Percentiles rank a stretch among this genome's conserved stretches.
phyloP scores from a whole-genome alignment of 208 protist species.

The Leishmania arabica region DNA sequence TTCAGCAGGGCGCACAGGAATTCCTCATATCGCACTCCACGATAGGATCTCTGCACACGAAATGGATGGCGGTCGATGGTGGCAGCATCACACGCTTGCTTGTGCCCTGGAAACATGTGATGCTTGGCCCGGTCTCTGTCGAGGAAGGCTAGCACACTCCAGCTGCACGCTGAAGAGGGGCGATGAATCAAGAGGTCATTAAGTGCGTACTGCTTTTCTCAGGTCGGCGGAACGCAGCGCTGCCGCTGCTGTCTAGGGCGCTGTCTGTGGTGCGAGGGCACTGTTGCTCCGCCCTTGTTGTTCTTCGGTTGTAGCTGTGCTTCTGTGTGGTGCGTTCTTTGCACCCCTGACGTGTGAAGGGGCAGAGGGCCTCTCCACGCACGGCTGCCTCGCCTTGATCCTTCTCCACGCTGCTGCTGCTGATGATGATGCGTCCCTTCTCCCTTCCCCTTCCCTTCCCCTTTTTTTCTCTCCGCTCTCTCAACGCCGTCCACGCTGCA shows the following conservation, averaged over 20 bases:
- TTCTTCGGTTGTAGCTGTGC: background rate
- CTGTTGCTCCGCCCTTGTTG: background rate
- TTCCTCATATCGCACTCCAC: background rate
- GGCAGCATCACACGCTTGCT: background rate
- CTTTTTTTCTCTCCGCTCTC: background rate
- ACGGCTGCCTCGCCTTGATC: background rate
- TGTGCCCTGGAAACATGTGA: background rate
- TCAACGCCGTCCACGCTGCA: background rate
- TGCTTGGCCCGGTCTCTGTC: background rate
- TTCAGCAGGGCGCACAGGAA: background rate
- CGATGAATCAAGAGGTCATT: background rate
- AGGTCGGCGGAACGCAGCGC: background rate
- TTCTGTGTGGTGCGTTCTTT: background rate
- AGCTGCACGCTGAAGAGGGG: background rate
- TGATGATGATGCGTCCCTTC: background rate
- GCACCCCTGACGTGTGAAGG: background rate
- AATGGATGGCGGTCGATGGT: background rate
- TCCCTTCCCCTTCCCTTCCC: background rate
- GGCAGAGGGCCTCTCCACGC: background rate
- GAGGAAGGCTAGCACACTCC: background rate
- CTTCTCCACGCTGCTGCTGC: background rate
- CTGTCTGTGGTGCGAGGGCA: background rate
- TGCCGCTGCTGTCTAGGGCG: too few relatives aligned
- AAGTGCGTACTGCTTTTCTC: background rate
- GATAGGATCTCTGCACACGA: background rate